phyloP scores from a whole-genome alignment of 2,329 filamentous ascomycete genomes.

The Hypoxylon sp. region DNA sequence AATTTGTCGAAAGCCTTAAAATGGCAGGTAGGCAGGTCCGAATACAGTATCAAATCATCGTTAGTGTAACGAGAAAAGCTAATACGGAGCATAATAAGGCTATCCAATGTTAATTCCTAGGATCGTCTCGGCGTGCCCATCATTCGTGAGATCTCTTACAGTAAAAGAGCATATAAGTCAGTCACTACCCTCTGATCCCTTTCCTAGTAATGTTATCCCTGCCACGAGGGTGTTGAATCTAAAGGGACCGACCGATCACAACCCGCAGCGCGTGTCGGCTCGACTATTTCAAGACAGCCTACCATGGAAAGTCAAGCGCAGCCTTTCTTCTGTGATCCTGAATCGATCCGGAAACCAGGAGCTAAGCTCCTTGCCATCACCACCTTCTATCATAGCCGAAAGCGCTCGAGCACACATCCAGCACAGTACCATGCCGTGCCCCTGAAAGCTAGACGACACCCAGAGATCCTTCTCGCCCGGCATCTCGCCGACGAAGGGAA shows the following conservation, averaged over 20 bases:
- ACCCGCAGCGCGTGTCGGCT: background rate
- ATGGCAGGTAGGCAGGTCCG: too few relatives aligned
- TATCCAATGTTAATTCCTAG: too few relatives aligned
- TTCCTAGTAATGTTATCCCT: too few relatives aligned
- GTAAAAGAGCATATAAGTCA: too few relatives aligned
- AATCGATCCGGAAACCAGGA: slow-evolving; percentile 69
- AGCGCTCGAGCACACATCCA: slow-evolving; percentile 71
- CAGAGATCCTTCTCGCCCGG: slow-evolving; percentile 63
- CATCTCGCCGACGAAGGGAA: slow-evolving; percentile 66
- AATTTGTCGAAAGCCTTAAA: too few relatives aligned
- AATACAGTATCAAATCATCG: too few relatives aligned
- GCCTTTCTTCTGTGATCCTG: slow-evolving; percentile 60
- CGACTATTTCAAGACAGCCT: slow-evolving; percentile 34
- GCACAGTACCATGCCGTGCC: slow-evolving; percentile 75
- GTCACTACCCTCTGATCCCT: too few relatives aligned
- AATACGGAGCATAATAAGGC: too few relatives aligned
- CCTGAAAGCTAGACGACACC: slow-evolving; percentile 72
- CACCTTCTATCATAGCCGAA: slow-evolving; percentile 64
- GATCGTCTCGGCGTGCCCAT: too few relatives aligned
- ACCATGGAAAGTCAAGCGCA: slow-evolving; percentile 55
- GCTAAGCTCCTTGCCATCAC: slow-evolving; percentile 51
- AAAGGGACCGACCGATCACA: background rate
- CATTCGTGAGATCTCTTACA: too few relatives aligned
- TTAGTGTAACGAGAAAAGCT: too few relatives aligned
- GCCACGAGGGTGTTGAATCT: background rate